Percentiles rank a stretch among this genome's conserved stretches.
Conservation (phyloP, 208 protist genomes). For the Trypanosoma rangeli region DNA sequence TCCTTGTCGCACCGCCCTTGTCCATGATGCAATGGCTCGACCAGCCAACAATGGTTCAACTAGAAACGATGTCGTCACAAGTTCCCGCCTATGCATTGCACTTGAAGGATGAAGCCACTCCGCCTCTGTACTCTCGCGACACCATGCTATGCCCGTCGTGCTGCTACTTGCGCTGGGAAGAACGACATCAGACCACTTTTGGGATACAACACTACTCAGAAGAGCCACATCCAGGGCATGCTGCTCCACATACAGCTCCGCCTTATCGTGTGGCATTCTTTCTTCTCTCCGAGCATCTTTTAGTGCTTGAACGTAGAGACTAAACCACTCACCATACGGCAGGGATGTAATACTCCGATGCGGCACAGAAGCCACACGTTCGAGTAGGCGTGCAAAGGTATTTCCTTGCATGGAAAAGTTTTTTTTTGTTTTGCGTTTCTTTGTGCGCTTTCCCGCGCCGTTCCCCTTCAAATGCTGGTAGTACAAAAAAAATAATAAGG, state of each 20-base stretch:
- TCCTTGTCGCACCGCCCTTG: constrained; percentile 32
- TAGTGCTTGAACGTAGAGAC: constrained; percentile 49
- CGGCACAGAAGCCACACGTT: constrained; percentile 38
- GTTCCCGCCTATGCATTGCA: constrained; percentile 3
- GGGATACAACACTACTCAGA: constrained; percentile 58
- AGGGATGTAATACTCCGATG: constrained; percentile 66
- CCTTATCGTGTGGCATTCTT: background rate
- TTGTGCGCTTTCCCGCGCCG: background rate
- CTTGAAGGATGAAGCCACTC: constrained; percentile 11
- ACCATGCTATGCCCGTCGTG: constrained; percentile 6
- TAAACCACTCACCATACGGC: constrained; percentile 71
- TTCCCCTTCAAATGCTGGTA: constrained; percentile 2
- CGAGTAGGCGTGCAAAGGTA: constrained; percentile 30
- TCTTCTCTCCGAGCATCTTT: constrained; percentile 16
- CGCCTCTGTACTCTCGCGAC: constrained; percentile 8
- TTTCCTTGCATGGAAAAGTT: constrained; percentile 16
- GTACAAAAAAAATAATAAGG: background rate
- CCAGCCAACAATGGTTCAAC: constrained; percentile 63
- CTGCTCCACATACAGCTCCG: constrained; percentile 13
- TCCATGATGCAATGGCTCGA: constrained; percentile 41
- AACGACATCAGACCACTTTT: constrained; percentile 55
- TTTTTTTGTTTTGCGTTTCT: background rate
- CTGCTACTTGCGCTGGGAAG: constrained; percentile 17
- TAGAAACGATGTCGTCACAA: constrained; percentile 43
- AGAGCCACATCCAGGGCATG: constrained; percentile 44